phyloP scores from a whole-genome alignment of 177 flowering plant genomes.

The Telopea speciosissima region DNA sequence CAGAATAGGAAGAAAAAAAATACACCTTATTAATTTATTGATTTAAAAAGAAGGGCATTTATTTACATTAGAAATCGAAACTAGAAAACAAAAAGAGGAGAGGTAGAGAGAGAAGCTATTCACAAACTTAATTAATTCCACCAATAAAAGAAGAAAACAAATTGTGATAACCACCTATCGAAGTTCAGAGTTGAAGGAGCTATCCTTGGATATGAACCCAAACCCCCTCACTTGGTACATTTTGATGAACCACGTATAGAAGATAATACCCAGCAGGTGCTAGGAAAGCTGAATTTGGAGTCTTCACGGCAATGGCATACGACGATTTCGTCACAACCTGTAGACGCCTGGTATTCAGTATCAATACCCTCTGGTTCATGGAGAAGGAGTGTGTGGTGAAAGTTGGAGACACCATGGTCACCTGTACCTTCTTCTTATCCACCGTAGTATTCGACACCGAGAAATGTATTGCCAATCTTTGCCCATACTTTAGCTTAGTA shows the following conservation, averaged over 20 bases:
- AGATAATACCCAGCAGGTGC: slow-evolving; percentile 35
- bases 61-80: too few relatives aligned
- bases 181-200: too few relatives aligned
- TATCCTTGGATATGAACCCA: too few relatives aligned
- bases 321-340: slow-evolving; percentile 9
- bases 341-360: slow-evolving; percentile 23
- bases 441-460: slow-evolving; percentile 14
- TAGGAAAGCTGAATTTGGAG: slow-evolving; percentile 35
- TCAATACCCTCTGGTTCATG: slow-evolving; percentile 72
- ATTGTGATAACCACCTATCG: too few relatives aligned
- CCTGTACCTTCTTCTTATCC: slow-evolving; percentile 12
- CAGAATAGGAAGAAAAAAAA: too few relatives aligned
- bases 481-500: slow-evolving; percentile 46
- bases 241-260: too few relatives aligned
- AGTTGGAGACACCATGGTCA: slow-evolving; percentile 64
- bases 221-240: slow-evolving; percentile 21
- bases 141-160: too few relatives aligned
- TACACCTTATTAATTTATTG: too few relatives aligned
- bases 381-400: slow-evolving; percentile 12
- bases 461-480: slow-evolving; percentile 32
- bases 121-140: too few relatives aligned
- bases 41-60: too few relatives aligned
- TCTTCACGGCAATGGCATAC: slow-evolving; percentile 26
- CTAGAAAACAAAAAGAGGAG: too few relatives aligned
- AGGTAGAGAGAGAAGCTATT: too few relatives aligned